Percentiles rank a stretch among this genome's conserved stretches.
These are phyloP conservation scores for Podochytrium sp. DNA, from an alignment of 192 early-diverging fungal genomes.

Conservation along the genomic window DNA sequence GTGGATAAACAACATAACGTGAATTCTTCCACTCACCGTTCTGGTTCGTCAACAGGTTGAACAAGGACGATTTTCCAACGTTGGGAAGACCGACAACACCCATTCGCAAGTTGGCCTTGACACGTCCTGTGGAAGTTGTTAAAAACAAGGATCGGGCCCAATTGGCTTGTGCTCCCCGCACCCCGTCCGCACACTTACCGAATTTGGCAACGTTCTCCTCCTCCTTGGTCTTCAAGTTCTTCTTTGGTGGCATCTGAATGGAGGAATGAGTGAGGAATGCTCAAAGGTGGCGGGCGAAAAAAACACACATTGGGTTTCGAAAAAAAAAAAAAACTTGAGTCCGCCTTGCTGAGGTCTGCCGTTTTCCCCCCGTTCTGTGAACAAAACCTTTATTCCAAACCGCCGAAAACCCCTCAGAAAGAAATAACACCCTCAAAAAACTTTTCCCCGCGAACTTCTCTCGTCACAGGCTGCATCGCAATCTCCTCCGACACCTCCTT, in stretches of 20 bases:
- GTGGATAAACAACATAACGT: neutral
- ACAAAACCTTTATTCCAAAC: neutral
- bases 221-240: neutral
- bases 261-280: too few relatives aligned
- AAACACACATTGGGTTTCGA: too few relatives aligned
- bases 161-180: too few relatives aligned
- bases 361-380: too few relatives aligned
- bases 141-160: too few relatives aligned
- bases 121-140: too few relatives aligned
- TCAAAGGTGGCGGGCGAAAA: too few relatives aligned
- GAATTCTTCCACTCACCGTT: constrained; percentile 1
- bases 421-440: constrained; percentile 16
- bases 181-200: too few relatives aligned
- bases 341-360: too few relatives aligned
- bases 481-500: constrained; percentile 17
- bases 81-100: constrained; percentile 48
- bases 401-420: neutral
- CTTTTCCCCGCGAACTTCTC: neutral
- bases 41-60: constrained; percentile 47
- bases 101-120: constrained; percentile 13
- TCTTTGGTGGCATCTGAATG: constrained; percentile 10
- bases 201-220: constrained; percentile 6
- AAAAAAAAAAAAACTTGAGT: too few relatives aligned
- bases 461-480: constrained; percentile 8
- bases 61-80: constrained; percentile 69